These are phyloP conservation scores for Pestalotiopsis sp. DNA, from an alignment of 2,329 filamentous ascomycete genomes.

Conservation along the genomic window DNA sequence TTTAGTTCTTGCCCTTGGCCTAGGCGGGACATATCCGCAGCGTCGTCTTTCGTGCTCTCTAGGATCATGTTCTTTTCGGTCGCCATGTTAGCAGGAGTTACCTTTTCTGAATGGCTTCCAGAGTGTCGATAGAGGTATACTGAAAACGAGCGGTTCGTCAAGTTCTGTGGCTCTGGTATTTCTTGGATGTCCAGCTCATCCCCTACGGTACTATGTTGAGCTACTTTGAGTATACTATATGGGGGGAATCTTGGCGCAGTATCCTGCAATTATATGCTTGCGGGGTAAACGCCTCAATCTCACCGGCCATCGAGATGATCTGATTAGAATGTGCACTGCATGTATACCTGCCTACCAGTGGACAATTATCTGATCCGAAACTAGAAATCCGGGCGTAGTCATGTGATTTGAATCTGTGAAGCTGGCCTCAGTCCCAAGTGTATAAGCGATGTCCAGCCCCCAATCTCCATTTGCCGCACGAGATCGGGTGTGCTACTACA, in stretches of 20 bases:
- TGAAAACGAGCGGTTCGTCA: not conserved
- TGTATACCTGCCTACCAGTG: not conserved
- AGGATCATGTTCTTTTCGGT: not conserved
- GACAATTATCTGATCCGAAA: not conserved
- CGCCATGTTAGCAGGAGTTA: not conserved
- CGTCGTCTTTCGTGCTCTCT: not conserved
- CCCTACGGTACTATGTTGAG: not conserved
- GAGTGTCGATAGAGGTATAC: not conserved
- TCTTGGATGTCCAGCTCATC: fast-evolving
- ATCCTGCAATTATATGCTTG: not conserved
- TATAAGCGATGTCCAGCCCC: not conserved
- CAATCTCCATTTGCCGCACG: not conserved
- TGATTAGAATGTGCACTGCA: not conserved
- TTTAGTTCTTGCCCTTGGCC: not conserved
- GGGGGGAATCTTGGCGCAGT: not conserved
- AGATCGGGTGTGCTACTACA: not conserved
- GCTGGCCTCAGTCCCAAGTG: not conserved
- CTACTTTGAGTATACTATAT: not conserved
- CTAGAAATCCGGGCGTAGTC: not conserved
- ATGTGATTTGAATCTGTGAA: not conserved
- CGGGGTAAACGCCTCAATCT: not conserved
- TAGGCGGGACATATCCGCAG: not conserved
- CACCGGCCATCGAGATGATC: not conserved
- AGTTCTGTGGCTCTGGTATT: not conserved
- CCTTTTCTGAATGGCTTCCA: not conserved